Evolutionary conservation across 1,284 basidiomycete species (phyloP), one percentile per base, ranked within the genome.

Genomic region (Puccinia brachypodii): DNA sequence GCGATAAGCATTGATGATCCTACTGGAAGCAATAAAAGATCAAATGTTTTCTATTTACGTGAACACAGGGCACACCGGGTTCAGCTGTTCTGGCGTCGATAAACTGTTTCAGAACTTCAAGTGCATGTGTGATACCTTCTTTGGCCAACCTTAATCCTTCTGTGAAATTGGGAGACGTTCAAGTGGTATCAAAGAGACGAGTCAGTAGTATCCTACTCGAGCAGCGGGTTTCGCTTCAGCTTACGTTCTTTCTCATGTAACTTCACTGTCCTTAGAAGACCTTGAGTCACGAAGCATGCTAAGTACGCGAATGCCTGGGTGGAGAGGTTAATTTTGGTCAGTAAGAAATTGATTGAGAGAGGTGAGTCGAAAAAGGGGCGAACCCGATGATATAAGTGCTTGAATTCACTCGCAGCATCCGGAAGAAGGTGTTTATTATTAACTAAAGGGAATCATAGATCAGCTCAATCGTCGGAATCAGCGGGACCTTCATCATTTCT

Each of bases 51-150:
- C 22, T 76, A 76, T 64, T 76, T 47, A 76, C 74, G 44, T 76
- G 74, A 47, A 76, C 74, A 22, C 74, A 76, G 22, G 74, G 74
- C 40, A 76, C 38, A 64, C 62, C 38, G 62, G 38, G 74, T 28
- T 76, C 58, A 64, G 74, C 74, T 47, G 28, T 62, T 64, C 74
- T 64, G 3, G 74, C 42, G 38, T 76, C 60, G 31, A 76, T 76
- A 47, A 76, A 76, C 44, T 76, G 74, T 28, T 76, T 64, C 74
- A 76, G 47, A 33, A 76, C 62, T 47, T 60, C 74, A 22, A 76
- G 50, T 47, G 58, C 74, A 60, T 76, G 74, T 8, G 50, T 56
- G 36, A 76, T 58, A 19, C 74, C 74, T 60, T 76, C 58, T 11
- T 50, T 56, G 25, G 74, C 74, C 38, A 76, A 64, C 47, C 58